A percentile compares a stretch with the other conserved stretches of the same genome.
phyloP scores from a whole-genome alignment of 805 yeast species.

The Blastobotrys peoriensis region DNA sequence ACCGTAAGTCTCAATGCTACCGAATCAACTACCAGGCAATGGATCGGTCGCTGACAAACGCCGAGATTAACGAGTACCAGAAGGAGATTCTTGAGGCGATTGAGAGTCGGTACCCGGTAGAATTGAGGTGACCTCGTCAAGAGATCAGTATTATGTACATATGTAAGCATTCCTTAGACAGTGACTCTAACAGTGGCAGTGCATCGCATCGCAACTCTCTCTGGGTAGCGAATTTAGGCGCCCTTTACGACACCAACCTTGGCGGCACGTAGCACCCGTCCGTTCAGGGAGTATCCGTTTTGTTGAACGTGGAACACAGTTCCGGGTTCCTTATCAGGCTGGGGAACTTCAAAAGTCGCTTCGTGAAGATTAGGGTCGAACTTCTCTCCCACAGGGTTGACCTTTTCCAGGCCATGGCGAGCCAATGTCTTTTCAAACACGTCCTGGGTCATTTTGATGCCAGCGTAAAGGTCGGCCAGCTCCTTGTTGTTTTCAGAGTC shows the following conservation, averaged over 20 bases:
- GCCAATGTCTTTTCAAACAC: conserved; percentile 77
- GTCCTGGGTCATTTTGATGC: conserved; percentile 84
- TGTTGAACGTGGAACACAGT: conserved; percentile 91
- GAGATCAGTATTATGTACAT: neutral
- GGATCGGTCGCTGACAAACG: conserved; percentile 86
- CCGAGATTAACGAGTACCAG: conserved; percentile 74
- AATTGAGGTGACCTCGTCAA: conserved; percentile 37
- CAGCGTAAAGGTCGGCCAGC: conserved; percentile 72
- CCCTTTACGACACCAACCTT: conserved; percentile 89
- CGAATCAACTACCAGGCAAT: conserved; percentile 89
- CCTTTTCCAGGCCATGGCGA: conserved; percentile 73
- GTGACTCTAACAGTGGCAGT: neutral
- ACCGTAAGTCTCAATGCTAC: conserved; percentile 74
- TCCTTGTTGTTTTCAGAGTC: conserved; percentile 49
- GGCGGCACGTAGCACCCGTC: conserved; percentile 89
- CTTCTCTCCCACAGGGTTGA: conserved; percentile 76
- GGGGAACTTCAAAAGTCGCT: conserved; percentile 84
- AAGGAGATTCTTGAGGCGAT: conserved; percentile 56
- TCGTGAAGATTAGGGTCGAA: conserved; percentile 92
- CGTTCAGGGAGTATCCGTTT: conserved; percentile 77
- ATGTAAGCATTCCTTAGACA: neutral
- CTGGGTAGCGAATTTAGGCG: too few relatives aligned
- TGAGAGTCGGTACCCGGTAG: conserved; percentile 46
- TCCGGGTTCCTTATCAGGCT: conserved; percentile 85
- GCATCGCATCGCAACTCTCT: neutral